phyloP scores from a whole-genome alignment of 148 eudicot genomes.

The Simmondsia chinensis region DNA sequence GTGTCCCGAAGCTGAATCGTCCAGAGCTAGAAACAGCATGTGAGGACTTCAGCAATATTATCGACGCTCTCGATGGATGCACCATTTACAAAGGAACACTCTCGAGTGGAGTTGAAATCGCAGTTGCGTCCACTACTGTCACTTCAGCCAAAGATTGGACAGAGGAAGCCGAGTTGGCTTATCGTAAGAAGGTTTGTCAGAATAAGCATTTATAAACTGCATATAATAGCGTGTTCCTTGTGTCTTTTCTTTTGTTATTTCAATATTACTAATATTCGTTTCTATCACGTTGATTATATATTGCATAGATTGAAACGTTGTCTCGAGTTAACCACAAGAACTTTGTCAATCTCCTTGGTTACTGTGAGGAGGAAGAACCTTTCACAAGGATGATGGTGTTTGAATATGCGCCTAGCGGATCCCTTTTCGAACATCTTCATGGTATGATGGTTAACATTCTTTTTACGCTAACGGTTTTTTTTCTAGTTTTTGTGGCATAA shows the following conservation, averaged over 20 bases:
- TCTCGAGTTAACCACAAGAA: constrained; percentile 96
- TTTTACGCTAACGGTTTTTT: neutral
- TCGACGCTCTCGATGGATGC: constrained; percentile 37
- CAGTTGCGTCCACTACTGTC: constrained; percentile 59
- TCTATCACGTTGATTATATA: neutral
- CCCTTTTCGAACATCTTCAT: constrained; percentile 81
- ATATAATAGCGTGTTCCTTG: neutral
- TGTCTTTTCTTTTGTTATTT: neutral
- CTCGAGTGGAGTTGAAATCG: constrained; percentile 94
- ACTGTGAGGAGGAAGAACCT: constrained; percentile 90
- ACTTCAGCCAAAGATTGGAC: constrained; percentile 63
- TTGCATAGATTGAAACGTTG: constrained; percentile 65
- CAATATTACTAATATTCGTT: neutral
- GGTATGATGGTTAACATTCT: constrained; percentile 29
- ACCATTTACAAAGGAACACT: constrained; percentile 84
- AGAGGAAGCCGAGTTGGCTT: constrained; percentile 49
- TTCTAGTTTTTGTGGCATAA: neutral
- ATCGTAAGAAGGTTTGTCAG: constrained; percentile 62
- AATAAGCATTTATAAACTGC: neutral
- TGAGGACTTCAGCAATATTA: constrained; percentile 99
- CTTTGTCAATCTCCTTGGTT: constrained; percentile 87
- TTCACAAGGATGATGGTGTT: constrained; percentile 94
- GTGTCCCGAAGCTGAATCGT: constrained; percentile 87
- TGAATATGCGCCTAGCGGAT: constrained; percentile 90
- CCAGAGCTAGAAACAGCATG: constrained; percentile 85